Base-by-base conservation (phyloP, 1,284 basidiomycete species). In the Boletus semigastroideus region DNA sequence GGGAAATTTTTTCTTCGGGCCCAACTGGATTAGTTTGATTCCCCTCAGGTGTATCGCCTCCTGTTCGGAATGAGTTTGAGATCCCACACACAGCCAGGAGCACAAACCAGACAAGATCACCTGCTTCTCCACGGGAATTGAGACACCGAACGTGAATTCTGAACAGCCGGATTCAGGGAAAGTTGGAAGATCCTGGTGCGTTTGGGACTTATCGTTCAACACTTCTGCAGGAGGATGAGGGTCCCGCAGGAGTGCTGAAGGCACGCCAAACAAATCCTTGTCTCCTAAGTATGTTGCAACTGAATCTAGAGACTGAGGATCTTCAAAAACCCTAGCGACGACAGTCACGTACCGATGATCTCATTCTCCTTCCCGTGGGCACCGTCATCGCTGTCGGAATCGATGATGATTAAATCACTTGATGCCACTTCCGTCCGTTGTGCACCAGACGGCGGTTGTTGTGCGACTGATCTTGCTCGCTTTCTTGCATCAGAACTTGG, bases 321-420 rank as follows among this genome's bases (percentile, higher is more conserved):
- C 38, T 46, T 50, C 50, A 17, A 42, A 52, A 31, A 17, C 37
- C 13, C 7, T 28, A 14, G 19, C 20, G 10, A 11, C 5, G n/a
- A 22, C 16, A 22, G 20, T 27, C 11, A 45, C 36, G 11, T 2
- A 1, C 17, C 20, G 42, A 20, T 22, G n/a, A 39, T 36, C 31
- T 40, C 45, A 14, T 42, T 46, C 17, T 43, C 42, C 42, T 25
- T 51, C 20, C 16, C 46, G 19, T 42, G 46, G n/a, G 52, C 54
- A 27, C 54, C 58, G 14, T 77, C 75, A 43, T 85, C 83, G 28
- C 70, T 72, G 59, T 81, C 80, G 27, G 82, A 83, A 60, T 85
- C 82, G 51, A 86, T 79, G 56, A 84, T 67, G 45, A 86, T 82
- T 51, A 82, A 64, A 36, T 82, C 76, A 49, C 61, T 65, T 16